Base-by-base conservation (phyloP, 2,329 filamentous ascomycete genomes). In the Calonectria hawksworthii region DNA sequence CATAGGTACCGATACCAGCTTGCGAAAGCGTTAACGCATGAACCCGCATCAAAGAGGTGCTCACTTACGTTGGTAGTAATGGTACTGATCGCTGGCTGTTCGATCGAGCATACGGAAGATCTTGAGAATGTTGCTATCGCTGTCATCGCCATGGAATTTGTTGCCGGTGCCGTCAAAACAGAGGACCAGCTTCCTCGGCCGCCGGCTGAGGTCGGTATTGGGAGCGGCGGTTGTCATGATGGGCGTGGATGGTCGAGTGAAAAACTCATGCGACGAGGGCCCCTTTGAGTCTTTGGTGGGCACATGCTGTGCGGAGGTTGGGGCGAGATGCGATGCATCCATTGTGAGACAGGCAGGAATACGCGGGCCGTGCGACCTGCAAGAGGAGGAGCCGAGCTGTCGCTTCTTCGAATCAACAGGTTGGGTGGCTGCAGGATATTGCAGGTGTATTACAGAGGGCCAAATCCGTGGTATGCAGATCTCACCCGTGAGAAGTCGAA, bases 1-100 rank as follows among this genome's bases (percentile, higher is more conserved):
- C 89, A 79, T 95, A 95, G 0, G 94, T 95, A 18, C 94, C 94
- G 76, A 95, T 95, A 11, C 93, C 93, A 16, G 92, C 89, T 91
- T 0, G 16, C 13, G n/a, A 11, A 28, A 79, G 69, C 36, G 52
- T 50, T 47, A 64, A 64, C 34, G 14, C 9, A 30, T 21, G 9
- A 41, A 54, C 18, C 26, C 9, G 6, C 21, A 13, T 1, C 18
- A 2, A 23, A 23, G 0, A 5, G 36, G n/a, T 0, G 1, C 4
- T n/a, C 10, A 82, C 89, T 82, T 81, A 91, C 90, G 91, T 77
- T 93, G 91, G 68, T 93, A 93, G 75, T 93, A 93, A 74, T 92
- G 90, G 76, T 87, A 92, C 75, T 94, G 92, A 71, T 92, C 89
- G 28, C 87, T 86, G 0, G 91, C 90, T 9, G 90, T 90, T 7